Base-by-base conservation (phyloP, 2,329 filamentous ascomycete genomes). In the Xylaria polymorpha region DNA sequence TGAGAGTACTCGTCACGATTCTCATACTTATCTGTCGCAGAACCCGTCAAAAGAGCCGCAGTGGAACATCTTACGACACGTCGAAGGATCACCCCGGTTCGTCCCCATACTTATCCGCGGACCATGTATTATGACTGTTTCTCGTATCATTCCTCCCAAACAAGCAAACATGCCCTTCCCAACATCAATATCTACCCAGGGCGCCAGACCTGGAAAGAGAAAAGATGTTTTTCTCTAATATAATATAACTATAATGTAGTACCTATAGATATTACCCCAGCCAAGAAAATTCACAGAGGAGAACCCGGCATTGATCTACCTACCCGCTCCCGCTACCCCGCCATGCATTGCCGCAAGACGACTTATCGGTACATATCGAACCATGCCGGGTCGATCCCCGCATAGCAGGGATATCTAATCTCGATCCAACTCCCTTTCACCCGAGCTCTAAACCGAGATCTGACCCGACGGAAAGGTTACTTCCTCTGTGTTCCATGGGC, bases 301-400 rank as follows among this genome's bases (percentile, higher is more conserved):
- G 61, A 64, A 50, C 61, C 53, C 9, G 39, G 55, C 20, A 48
- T 60, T 46, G 55, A 65, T 65, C 46, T 29, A 37, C 44, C 5
- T 18, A 44, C 43, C 44, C 44, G 44, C n/a, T 48, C 20, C n/a
- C 44, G 9, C 2, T 20, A 48, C 44, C 48, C 25, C 48, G 35
- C 35, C 35, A 37, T 37, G 25, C 48, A 51, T 51, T 32, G 25
- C 48, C 15, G 25, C 14, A 51, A 32, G 44, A 48, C 44, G 48
- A 51, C 46, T 18, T 48, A 46, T 46, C 29, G 22, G 29, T 29
- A 32, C 15, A 51, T 51, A 51, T 50, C 46, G 46, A 50, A 25
- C 12, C 20, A 48, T 9, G 9, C 44, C 46, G 46, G 5, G 22
- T 8, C 46, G 12, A 25, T 50, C 46, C 46, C 46, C 46, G 20